Evolutionary conservation across 1,139 yeast species (phyloP).

Genomic region (Starmera stellimalicola): DNA sequence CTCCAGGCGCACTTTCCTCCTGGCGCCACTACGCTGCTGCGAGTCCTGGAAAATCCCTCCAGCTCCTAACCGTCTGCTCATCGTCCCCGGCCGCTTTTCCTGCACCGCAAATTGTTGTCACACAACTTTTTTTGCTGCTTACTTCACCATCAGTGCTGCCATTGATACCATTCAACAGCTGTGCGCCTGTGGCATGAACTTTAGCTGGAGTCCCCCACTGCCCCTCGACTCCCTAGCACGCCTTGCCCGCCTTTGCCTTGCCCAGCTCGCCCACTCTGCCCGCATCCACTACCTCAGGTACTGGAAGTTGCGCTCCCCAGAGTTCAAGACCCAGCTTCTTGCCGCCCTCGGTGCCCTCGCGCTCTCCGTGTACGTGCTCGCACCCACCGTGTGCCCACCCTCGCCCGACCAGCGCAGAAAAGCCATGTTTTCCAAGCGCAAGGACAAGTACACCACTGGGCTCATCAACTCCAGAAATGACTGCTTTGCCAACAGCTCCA

Average conservation of each 20-base stretch:
- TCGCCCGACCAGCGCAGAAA: conserved; percentile 11
- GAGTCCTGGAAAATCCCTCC: not conserved
- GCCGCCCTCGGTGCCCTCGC: conserved; percentile 9
- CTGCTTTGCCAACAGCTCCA: conserved; percentile 86
- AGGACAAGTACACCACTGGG: conserved; percentile 77
- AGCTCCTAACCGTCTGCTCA: too few relatives aligned
- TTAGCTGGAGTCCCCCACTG: not conserved
- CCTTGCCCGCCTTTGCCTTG: too few relatives aligned
- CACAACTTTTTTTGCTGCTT: too few relatives aligned
- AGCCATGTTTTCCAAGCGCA: conserved; percentile 34
- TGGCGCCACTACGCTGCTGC: conserved; percentile 3
- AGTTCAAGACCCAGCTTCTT: conserved; percentile 11
- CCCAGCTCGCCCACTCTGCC: too few relatives aligned
- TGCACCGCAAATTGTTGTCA: too few relatives aligned
- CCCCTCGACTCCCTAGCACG: conserved; percentile 1
- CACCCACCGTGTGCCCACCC: conserved; percentile 18
- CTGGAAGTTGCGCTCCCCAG: conserved; percentile 13
- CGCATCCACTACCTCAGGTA: conserved; percentile 11
- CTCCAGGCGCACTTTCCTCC: conserved; percentile 50
- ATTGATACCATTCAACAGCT: not conserved
- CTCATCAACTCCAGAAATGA: conserved; percentile 74
- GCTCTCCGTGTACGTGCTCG: conserved; percentile 20
- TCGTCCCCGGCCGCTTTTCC: too few relatives aligned
- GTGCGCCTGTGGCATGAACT: not conserved
- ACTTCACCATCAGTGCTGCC: too few relatives aligned